Percentiles rank a stretch among this genome's conserved stretches.
Conservation (phyloP, 257 asterid genomes). For the Craterostigma plantagineum region DNA sequence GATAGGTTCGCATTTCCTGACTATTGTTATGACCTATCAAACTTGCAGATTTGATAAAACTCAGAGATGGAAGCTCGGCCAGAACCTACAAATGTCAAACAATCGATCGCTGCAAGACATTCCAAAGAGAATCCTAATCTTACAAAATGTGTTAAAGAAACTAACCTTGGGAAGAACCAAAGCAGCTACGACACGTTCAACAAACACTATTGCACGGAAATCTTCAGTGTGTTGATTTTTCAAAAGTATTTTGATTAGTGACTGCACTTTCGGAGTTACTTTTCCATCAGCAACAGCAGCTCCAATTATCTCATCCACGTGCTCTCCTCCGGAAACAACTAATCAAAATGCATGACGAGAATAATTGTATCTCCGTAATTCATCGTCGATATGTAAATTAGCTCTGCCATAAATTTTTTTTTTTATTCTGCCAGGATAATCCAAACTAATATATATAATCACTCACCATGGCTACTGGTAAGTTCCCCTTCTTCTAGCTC, state of each 20-base stretch:
- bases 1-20: conserved; percentile 93
- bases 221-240: conserved; percentile 84
- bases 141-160: conserved; percentile 1
- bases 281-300: conserved; percentile 99
- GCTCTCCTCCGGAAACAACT: conserved; percentile 99
- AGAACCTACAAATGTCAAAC: conserved; percentile 41
- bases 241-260: conserved; percentile 78
- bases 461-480: conserved; percentile 57
- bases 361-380: neutral
- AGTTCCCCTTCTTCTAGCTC: conserved; percentile 99
- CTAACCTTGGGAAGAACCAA: conserved; percentile 95
- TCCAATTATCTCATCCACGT: conserved; percentile 84
- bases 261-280: conserved; percentile 99
- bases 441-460: conserved; percentile 7
- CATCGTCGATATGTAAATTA: no score
- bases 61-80: conserved; percentile 82
- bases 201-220: conserved; percentile 91
- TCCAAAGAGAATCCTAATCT: neutral
- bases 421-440: no score
- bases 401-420: no score
- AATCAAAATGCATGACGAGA: conserved; percentile 9
- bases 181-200: conserved; percentile 95
- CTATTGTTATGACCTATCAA: conserved; percentile 92
- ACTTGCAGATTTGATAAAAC: conserved; percentile 85
- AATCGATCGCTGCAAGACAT: neutral